Conservation (phyloP, 2,329 filamentous ascomycete species). For the Colletotrichum ledebouriae region DNA sequence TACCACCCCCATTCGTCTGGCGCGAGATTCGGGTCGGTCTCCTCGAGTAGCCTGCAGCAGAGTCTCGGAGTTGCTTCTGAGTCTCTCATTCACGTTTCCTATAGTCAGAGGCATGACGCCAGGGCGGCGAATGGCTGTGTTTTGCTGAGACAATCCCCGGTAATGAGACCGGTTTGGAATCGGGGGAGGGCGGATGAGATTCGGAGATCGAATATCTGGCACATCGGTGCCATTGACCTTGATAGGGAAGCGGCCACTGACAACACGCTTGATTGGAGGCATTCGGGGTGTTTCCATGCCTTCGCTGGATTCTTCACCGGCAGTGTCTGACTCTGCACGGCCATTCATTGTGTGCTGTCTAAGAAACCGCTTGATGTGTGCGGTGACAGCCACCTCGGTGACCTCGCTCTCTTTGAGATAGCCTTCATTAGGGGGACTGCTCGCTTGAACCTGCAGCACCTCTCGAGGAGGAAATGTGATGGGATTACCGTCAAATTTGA, state of each 20-base stretch:
- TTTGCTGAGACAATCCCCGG: slow-evolving; percentile 79
- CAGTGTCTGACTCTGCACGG: slow-evolving; percentile 67
- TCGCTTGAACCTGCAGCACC: slow-evolving; percentile 71
- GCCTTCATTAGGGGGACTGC: slow-evolving; percentile 68
- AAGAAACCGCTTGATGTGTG: slow-evolving; percentile 73
- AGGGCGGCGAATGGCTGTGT: slow-evolving; percentile 73
- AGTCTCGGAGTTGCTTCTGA: slow-evolving; percentile 76
- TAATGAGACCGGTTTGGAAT: slow-evolving; percentile 87
- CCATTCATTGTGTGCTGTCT: slow-evolving; percentile 66
- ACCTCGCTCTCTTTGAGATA: slow-evolving; percentile 73
- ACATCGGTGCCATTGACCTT: slow-evolving; percentile 82
- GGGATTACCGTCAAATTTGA: slow-evolving; percentile 92
- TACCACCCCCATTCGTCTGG: slow-evolving; percentile 74
- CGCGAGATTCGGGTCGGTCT: slow-evolving; percentile 67
- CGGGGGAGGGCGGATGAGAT: slow-evolving; percentile 75
- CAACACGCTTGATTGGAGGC: slow-evolving; percentile 69
- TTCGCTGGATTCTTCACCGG: slow-evolving; percentile 76
- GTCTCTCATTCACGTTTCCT: slow-evolving; percentile 76
- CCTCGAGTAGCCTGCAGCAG: slow-evolving; percentile 62
- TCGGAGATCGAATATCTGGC: slow-evolving; percentile 76
- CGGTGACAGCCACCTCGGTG: slow-evolving; percentile 70
- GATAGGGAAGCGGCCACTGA: slow-evolving; percentile 76
- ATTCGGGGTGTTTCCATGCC: slow-evolving; percentile 84
- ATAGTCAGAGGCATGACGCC: slow-evolving; percentile 79
- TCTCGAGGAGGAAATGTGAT: slow-evolving; percentile 80